phyloP scores from a whole-genome alignment of 768 basidiomycete species.

The Mycena albidolilacea region DNA sequence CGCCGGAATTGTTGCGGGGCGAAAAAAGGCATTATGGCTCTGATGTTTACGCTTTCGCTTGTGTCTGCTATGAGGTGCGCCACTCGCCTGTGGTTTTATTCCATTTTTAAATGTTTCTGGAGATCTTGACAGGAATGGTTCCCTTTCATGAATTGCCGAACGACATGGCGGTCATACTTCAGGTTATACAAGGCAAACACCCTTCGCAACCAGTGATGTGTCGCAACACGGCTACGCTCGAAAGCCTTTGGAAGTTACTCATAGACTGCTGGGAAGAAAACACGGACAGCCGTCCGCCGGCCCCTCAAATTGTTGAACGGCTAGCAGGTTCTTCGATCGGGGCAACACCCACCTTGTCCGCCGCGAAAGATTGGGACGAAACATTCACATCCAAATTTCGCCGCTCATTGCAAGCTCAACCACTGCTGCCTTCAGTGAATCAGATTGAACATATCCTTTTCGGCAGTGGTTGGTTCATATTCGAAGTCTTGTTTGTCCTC shows the following conservation, averaged over 20 bases:
- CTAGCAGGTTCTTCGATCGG: constrained; percentile 3
- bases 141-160: constrained; percentile 20
- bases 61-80: constrained; percentile 56
- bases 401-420: neutral
- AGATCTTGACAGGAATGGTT: constrained; percentile 31
- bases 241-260: constrained; percentile 24
- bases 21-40: constrained; percentile 37
- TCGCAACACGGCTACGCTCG: neutral
- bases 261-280: constrained; percentile 21
- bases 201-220: constrained; percentile 11
- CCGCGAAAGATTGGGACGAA: constrained; percentile 27
- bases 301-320: constrained; percentile 9
- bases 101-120: neutral
- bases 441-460: constrained; percentile 14
- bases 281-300: constrained; percentile 9
- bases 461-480: neutral
- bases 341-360: constrained; percentile 23
- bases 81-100: neutral
- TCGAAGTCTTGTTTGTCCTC: neutral
- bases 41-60: constrained; percentile 60
- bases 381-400: constrained; percentile 27
- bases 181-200: constrained; percentile 4
- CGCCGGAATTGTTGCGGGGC: constrained; percentile 53
- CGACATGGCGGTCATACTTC: constrained; percentile 25
- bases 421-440: constrained; percentile 7